These are phyloP conservation scores for Dichotomocladium elegans DNA, from an alignment of 371 early-diverging fungal genomes.

Conservation along the genomic window DNA sequence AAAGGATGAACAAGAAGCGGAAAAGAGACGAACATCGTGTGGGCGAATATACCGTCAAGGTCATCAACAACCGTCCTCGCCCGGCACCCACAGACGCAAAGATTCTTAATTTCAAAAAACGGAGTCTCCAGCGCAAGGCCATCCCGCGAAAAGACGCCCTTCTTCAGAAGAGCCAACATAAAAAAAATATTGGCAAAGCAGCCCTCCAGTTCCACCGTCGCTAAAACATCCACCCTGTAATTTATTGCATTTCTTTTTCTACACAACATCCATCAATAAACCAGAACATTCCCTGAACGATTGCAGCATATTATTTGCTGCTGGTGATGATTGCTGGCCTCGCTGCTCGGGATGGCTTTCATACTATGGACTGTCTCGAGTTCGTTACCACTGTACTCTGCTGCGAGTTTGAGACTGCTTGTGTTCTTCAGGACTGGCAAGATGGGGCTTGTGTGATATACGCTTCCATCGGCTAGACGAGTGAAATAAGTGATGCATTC, in stretches of 20 bases:
- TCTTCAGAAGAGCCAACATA: constrained; percentile 22
- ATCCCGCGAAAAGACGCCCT: constrained; percentile 39
- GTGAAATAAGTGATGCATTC: neutral
- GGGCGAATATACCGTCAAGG: constrained; percentile 50
- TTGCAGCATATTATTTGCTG: constrained; percentile 25
- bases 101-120: constrained; percentile 23
- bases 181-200: constrained; percentile 25
- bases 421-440: neutral
- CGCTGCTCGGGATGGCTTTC: constrained; percentile 10
- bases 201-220: constrained; percentile 32
- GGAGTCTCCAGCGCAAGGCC: constrained; percentile 16
- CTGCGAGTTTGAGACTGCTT: neutral
- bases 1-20: constrained; percentile 16
- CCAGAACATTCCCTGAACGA: constrained; percentile 30
- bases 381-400: constrained; percentile 39
- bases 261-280: constrained; percentile 17
- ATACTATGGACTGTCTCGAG: constrained; percentile 26
- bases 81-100: constrained; percentile 21
- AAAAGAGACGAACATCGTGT: constrained; percentile 17
- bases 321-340: constrained; percentile 4
- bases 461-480: constrained; percentile 33
- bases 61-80: constrained; percentile 39
- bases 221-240: constrained; percentile 3
- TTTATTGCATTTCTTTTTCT: neutral
- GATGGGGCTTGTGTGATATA: constrained; percentile 31